Percentiles rank a stretch among this genome's conserved stretches.
These are phyloP conservation scores for Penstemon newberryi DNA, from an alignment of 257 asterid species.

Conservation along the genomic window DNA sequence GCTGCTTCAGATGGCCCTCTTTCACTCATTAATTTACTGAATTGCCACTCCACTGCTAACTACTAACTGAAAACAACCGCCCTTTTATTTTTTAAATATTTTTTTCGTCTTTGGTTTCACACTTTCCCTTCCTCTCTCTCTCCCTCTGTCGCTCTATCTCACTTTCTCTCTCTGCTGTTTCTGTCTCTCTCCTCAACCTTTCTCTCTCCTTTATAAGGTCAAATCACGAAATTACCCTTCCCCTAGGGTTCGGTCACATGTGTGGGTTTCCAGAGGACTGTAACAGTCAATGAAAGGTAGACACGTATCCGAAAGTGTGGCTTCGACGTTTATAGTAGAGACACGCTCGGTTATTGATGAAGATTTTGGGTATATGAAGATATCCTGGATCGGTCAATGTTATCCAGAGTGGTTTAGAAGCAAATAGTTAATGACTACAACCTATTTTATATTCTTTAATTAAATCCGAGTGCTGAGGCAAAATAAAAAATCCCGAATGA, in stretches of 20 bases:
- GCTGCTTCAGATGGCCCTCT: conserved; percentile 38
- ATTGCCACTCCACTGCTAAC: background rate
- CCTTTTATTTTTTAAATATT: background rate
- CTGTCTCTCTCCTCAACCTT: conserved; percentile 9
- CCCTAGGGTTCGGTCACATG: conserved; percentile 13
- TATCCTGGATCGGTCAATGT: background rate
- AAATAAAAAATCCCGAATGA: too few species aligned
- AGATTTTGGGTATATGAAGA: too few species aligned
- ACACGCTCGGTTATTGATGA: background rate
- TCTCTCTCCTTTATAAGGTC: background rate
- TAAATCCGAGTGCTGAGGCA: too few species aligned
- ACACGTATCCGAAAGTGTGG: conserved; percentile 5
- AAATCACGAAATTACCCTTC: conserved; percentile 24
- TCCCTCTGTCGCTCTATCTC: background rate
- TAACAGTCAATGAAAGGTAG: background rate
- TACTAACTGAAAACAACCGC: conserved; percentile 7
- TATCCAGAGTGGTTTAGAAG: background rate
- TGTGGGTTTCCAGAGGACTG: conserved; percentile 1
- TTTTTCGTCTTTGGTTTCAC: too few species aligned
- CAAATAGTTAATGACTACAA: background rate
- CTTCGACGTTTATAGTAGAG: background rate
- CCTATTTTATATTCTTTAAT: too few species aligned
- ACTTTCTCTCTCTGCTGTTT: background rate
- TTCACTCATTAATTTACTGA: conserved; percentile 39
- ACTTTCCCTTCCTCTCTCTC: background rate